Conservation (phyloP, 2,329 filamentous ascomycete species). For the Chaetothyriales sp. region DNA sequence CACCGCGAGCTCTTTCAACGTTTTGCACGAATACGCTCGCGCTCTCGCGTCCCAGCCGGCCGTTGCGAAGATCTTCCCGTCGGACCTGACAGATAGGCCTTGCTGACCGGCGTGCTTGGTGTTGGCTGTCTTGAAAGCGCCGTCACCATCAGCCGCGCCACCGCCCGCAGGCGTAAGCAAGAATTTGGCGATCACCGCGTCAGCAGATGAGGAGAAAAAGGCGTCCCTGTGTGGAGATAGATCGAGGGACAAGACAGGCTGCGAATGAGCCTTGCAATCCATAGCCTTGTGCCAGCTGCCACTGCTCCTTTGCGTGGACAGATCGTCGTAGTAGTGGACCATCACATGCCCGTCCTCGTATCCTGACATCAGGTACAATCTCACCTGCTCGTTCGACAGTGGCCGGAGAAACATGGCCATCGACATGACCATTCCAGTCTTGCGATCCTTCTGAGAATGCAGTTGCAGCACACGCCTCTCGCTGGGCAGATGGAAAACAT, state of each 20-base stretch:
- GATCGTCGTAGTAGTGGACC: slow-evolving; percentile 35
- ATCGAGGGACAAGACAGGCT: slow-evolving; percentile 67
- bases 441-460: slow-evolving; percentile 30
- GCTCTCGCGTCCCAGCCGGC: slow-evolving; percentile 82
- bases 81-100: slow-evolving; percentile 59
- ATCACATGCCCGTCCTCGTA: slow-evolving; percentile 75
- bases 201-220: slow-evolving; percentile 71
- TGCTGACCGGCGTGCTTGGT: slow-evolving; percentile 91
- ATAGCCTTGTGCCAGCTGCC: slow-evolving; percentile 46
- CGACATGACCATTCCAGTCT: slow-evolving; percentile 72
- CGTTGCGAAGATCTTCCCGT: slow-evolving; percentile 73
- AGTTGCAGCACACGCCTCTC: slow-evolving; percentile 54
- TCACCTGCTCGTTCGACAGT: slow-evolving; percentile 35
- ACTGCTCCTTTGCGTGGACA: not conserved
- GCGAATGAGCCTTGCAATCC: slow-evolving; percentile 53
- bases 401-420: slow-evolving; percentile 46
- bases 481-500: slow-evolving; percentile 70
- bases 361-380: slow-evolving; percentile 47
- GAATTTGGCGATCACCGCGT: slow-evolving; percentile 66
- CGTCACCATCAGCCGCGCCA: slow-evolving; percentile 9
- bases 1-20: slow-evolving; percentile 75
- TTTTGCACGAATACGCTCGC: slow-evolving; percentile 67
- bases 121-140: slow-evolving; percentile 49
- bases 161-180: slow-evolving; percentile 32
- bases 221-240: slow-evolving; percentile 36